Percentiles rank a stretch among this genome's conserved stretches.
Evolutionary conservation across 306 rosid genomes (phyloP).

Genomic region (Acacia melanoxylon): DNA sequence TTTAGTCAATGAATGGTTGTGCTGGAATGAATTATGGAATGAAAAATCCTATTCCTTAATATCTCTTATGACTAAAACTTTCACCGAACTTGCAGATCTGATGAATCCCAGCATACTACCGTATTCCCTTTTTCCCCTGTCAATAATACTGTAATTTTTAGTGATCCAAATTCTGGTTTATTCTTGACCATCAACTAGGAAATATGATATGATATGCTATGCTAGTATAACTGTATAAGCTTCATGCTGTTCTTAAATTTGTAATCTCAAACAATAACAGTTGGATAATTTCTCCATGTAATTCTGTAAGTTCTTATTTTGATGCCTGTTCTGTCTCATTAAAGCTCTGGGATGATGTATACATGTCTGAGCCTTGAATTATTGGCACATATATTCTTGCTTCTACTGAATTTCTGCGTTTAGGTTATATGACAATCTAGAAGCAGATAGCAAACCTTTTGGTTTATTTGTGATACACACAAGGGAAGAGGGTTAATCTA

Average conservation of each 20-base stretch:
- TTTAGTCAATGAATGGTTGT: not conserved
- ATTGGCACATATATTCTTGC: not conserved
- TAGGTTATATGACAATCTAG: not conserved
- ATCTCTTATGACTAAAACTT: conserved; percentile 4
- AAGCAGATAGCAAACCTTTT: conserved; percentile 16
- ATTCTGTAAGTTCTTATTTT: not conserved
- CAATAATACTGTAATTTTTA: not conserved
- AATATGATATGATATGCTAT: not conserved
- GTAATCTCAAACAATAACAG: not conserved
- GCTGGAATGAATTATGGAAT: not conserved
- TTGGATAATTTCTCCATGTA: not conserved
- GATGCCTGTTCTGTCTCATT: not conserved
- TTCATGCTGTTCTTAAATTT: not conserved
- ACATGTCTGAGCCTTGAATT: not conserved
- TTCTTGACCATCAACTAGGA: not conserved
- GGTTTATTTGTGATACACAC: not conserved
- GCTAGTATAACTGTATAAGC: not conserved
- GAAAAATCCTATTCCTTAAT: not conserved
- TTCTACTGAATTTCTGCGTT: conserved; percentile 4
- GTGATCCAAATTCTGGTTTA: conserved; percentile 5
- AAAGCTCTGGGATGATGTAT: not conserved
- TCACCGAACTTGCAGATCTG: not conserved
- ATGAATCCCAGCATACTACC: not conserved
- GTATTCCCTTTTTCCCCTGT: not conserved
- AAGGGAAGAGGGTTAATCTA: not conserved